These are phyloP conservation scores for Geosiphon pyriformis DNA, from an alignment of 192 early-diverging fungal species.

Conservation along the genomic window DNA sequence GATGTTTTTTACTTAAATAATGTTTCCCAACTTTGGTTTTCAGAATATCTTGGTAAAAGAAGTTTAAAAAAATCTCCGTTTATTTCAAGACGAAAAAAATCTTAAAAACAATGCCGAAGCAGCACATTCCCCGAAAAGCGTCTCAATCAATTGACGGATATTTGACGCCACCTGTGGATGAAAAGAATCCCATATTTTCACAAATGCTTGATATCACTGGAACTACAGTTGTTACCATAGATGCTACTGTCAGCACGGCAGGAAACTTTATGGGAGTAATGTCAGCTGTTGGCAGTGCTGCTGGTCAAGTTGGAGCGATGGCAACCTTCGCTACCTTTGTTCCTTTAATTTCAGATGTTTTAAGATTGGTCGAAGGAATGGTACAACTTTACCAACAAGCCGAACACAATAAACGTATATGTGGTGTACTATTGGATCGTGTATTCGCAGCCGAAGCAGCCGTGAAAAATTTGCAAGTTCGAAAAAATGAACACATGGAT, in stretches of 20 bases:
- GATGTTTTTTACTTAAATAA: too few species aligned
- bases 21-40: too few species aligned
- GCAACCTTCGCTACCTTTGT: background rate
- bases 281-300: background rate
- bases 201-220: background rate
- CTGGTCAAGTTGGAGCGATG: background rate
- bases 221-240: background rate
- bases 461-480: background rate
- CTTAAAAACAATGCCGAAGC: too few species aligned
- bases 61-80: too few species aligned
- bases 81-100: too few species aligned
- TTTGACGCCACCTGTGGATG: background rate
- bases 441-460: background rate
- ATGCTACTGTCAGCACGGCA: background rate
- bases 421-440: constrained; percentile 11
- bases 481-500: background rate
- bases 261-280: background rate
- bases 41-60: too few species aligned
- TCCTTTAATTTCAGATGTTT: background rate
- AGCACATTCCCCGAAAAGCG: too few species aligned
- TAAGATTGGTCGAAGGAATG: background rate
- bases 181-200: background rate
- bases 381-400: constrained; percentile 6
- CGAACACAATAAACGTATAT: constrained; percentile 21
- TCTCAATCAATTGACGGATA: too few species aligned